Base-by-base conservation (phyloP, 768 basidiomycete genomes). In the Mycena rebaudengoi region DNA sequence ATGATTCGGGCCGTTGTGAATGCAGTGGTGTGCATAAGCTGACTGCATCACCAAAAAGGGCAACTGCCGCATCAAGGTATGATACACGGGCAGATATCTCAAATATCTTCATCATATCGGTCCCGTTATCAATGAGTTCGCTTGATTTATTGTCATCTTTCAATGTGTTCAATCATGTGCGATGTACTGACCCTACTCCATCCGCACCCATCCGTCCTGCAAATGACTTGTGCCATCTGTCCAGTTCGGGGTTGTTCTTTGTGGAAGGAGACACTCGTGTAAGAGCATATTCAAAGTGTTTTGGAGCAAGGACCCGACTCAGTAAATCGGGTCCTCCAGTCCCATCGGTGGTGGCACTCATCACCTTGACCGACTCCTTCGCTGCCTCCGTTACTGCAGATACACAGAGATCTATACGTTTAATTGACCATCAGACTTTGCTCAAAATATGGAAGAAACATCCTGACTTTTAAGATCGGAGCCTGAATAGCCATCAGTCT, bases 381-480 rank as follows among this genome's bases (percentile, higher is more conserved):
- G 49, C 49, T 32, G 49, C 49, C 32, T 51, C 49, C 6, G 32
- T 51, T 51, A 33, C 49, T 21, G 49, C 49, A 18, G 49, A 51
- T 51, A 51, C 49, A 35, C 49, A 51, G 30, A 51, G 49, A 51
- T 51, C 49, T 51, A 51, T 35, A 35, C n/a, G 28, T 51, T 33
- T 35, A 51, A 51, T 51, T 51, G 49, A 51, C 28, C 7, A 51
- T 35, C 21, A 35, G 20, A 51, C 11, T 51, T 13, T 13, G 32
- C n/a, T 7, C 4, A 14, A 21, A 5, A 51, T 35, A 51, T 25
- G 49, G 3, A 35, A 12, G 21, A 20, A 51, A 51, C n/a, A 51
- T 51, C 20, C 55, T 58, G 32, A 67, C 65, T 63, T 50, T 67
- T 67, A 28, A 67, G 48, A 49, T 67, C 66, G 26, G 66, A 67